phyloP scores from a whole-genome alignment of 2,329 filamentous ascomycete species.

The Davidsoniella eucalypti region DNA sequence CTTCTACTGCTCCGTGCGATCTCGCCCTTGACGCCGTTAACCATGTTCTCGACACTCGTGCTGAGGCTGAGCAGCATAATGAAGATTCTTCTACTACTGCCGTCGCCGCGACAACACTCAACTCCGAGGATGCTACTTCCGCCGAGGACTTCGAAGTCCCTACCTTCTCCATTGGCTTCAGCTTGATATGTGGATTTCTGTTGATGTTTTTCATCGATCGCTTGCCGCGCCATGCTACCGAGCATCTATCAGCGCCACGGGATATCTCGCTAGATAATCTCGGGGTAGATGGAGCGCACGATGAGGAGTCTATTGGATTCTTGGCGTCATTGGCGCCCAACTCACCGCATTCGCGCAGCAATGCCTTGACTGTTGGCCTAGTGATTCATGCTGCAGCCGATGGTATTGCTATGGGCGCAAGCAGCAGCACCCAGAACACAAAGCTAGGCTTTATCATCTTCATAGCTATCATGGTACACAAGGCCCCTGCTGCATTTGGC shows the following conservation, averaged over 20 bases:
- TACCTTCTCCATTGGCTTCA: constrained; percentile 67
- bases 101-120: constrained; percentile 11
- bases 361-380: constrained; percentile 83
- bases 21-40: constrained; percentile 11
- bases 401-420: constrained; percentile 88
- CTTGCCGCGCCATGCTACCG: constrained; percentile 54
- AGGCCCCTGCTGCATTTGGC: constrained; percentile 89
- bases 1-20: constrained; percentile 7
- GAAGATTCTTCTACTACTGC: constrained; percentile 2
- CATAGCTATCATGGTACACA: constrained; percentile 92
- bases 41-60: constrained; percentile 11
- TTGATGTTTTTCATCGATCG: constrained; percentile 95
- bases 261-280: constrained; percentile 83
- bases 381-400: constrained; percentile 92
- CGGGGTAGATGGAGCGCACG: constrained; percentile 26
- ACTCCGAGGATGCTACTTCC: constrained; percentile 19
- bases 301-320: constrained; percentile 42
- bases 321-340: constrained; percentile 40
- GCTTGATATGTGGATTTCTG: constrained; percentile 75
- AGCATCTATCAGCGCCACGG: constrained; percentile 48
- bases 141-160: constrained; percentile 31
- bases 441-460: constrained; percentile 85
- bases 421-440: constrained; percentile 55
- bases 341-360: constrained; percentile 41
- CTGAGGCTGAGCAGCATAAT: constrained; percentile 7